phyloP scores from a whole-genome alignment of 2,329 filamentous ascomycete species.

The Alternaria longipes region DNA sequence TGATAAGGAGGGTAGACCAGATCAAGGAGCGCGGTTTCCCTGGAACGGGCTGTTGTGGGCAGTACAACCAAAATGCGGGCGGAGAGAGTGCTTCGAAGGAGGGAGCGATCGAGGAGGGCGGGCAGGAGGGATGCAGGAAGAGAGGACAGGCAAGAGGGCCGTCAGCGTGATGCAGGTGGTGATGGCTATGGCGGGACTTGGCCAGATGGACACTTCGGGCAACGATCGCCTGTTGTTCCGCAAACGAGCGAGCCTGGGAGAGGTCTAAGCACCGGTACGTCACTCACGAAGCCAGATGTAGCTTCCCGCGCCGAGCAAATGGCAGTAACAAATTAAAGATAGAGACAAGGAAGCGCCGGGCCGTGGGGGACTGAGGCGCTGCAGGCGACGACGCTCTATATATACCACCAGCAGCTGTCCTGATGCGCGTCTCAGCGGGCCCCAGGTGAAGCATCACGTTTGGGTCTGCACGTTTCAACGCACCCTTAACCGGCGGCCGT shows the following conservation, averaged over 20 bases:
- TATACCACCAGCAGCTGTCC: conserved; percentile 9
- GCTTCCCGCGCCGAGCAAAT: conserved; percentile 23
- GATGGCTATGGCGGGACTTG: conserved; percentile 32
- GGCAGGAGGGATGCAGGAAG: conserved; percentile 16
- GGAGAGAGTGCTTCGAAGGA: conserved; percentile 51
- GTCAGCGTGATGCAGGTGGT: conserved; percentile 24
- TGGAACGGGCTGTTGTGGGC: conserved; percentile 38
- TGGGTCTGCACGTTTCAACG: conserved; percentile 35
- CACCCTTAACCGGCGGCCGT: conserved; percentile 8
- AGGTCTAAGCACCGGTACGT: conserved; percentile 39
- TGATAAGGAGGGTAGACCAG: conserved; percentile 49
- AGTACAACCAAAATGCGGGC: conserved; percentile 42
- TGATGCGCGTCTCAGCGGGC: conserved; percentile 31
- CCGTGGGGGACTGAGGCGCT: conserved; percentile 17
- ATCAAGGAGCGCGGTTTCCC: conserved; percentile 53
- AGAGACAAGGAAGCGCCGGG: conserved; percentile 11
- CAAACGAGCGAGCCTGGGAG: conserved; percentile 26
- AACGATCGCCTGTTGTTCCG: conserved; percentile 39
- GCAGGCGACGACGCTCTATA: conserved; percentile 19
- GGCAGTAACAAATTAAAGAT: conserved; percentile 5
- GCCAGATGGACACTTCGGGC: conserved; percentile 30
- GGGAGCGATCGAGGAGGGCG: conserved; percentile 46
- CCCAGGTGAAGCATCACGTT: conserved; percentile 35
- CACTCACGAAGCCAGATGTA: conserved; percentile 30
- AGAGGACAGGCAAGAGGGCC: conserved; percentile 25